Conservation (phyloP, 768 basidiomycete genomes). For the Trametes cingulata region DNA sequence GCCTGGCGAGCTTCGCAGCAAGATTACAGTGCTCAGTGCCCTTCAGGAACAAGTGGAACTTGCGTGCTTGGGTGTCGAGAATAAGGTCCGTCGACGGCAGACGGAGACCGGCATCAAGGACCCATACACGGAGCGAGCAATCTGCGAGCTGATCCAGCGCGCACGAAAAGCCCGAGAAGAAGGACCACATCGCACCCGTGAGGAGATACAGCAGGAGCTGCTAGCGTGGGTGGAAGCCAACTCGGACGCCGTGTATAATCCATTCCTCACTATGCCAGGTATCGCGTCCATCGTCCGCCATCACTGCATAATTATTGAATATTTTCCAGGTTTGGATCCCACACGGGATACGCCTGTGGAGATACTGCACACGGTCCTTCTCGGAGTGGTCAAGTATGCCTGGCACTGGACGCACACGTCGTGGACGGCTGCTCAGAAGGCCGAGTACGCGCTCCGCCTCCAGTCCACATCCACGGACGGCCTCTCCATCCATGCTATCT, state of each 20-base stretch:
- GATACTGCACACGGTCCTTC: slow-evolving; percentile 27
- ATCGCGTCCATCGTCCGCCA: too few relatives aligned
- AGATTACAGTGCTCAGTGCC: not conserved
- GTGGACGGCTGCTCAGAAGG: slow-evolving; percentile 28
- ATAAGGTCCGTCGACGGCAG: slow-evolving; percentile 32
- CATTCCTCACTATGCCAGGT: not conserved
- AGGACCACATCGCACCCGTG: not conserved
- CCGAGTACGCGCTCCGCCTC: slow-evolving; percentile 30
- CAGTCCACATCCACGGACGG: slow-evolving; percentile 30
- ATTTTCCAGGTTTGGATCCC: slow-evolving; percentile 1
- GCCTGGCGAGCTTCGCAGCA: not conserved
- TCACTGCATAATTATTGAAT: too few relatives aligned
- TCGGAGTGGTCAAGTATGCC: slow-evolving; percentile 34
- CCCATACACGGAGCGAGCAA: not conserved
- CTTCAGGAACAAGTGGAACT: slow-evolving; percentile 30
- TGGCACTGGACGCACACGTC: slow-evolving; percentile 32
- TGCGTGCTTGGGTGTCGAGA: slow-evolving; percentile 36
- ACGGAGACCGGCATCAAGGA: slow-evolving; percentile 20
- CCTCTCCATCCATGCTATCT: slow-evolving; percentile 29
- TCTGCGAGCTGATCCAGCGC: not conserved
- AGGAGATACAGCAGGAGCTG: slow-evolving; percentile 24
- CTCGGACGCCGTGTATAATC: not conserved
- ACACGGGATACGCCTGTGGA: slow-evolving; percentile 16
- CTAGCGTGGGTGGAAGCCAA: slow-evolving; percentile 22
- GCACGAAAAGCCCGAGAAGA: not conserved